phyloP scores from a whole-genome alignment of 1,284 basidiomycete genomes.

The Macrocystidia cucumis region DNA sequence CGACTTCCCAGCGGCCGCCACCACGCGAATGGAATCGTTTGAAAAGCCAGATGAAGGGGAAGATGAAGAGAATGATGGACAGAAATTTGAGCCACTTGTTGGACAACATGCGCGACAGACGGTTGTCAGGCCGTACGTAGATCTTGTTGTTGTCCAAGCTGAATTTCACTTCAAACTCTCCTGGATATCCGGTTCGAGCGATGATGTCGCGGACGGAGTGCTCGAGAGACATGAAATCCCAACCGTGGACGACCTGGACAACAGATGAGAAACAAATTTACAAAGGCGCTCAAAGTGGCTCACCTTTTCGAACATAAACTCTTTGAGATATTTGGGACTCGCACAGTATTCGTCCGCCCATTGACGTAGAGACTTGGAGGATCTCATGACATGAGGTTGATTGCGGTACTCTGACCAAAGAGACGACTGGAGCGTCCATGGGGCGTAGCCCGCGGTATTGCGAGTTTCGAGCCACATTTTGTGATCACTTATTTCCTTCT shows the following conservation, averaged over 20 bases:
- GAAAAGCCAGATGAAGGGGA: conserved; percentile 70
- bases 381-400: conserved; percentile 42
- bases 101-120: conserved; percentile 50
- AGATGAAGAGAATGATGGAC: conserved; percentile 55
- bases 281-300: conserved; percentile 2
- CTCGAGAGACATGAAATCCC: conserved; percentile 55
- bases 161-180: conserved; percentile 43
- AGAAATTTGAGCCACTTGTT: conserved; percentile 61
- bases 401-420: conserved; percentile 21
- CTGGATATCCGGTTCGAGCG: conserved; percentile 42
- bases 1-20: conserved; percentile 62
- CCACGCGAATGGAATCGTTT: conserved; percentile 51
- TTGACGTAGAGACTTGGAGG: conserved; percentile 50
- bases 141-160: conserved; percentile 34
- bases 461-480: conserved; percentile 24
- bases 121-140: conserved; percentile 54
- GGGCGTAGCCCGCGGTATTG: conserved; percentile 27
- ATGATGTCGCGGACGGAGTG: conserved; percentile 46
- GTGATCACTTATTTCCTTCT: conserved; percentile 21
- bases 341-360: conserved; percentile 73
- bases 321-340: conserved; percentile 56
- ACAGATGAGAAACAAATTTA: background rate
- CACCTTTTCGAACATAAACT: conserved; percentile 59
- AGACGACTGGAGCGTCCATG: conserved; percentile 33
- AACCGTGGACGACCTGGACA: conserved; percentile 43